phyloP scores from a whole-genome alignment of 208 protist genomes.

The Phytomonas sp. region DNA sequence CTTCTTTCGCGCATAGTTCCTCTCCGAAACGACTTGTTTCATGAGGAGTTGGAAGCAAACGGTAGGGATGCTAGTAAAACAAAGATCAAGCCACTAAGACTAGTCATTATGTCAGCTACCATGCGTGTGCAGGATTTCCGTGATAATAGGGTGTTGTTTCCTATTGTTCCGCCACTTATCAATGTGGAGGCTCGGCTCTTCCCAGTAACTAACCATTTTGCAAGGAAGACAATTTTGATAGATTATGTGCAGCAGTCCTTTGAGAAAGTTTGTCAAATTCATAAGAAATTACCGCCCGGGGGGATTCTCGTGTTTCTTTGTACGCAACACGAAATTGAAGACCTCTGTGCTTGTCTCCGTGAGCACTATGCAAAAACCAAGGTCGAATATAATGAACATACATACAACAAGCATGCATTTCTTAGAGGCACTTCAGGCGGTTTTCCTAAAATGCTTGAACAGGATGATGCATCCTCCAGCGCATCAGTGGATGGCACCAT shows the following conservation, averaged over 20 bases:
- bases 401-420: slow-evolving; percentile 56
- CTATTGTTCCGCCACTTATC: slow-evolving; percentile 88
- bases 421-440: slow-evolving; percentile 9
- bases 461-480: background rate
- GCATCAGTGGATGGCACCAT: background rate
- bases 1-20: slow-evolving; percentile 97
- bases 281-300: slow-evolving; percentile 94
- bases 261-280: slow-evolving; percentile 94
- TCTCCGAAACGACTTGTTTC: slow-evolving; percentile 85
- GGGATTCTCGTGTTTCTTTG: slow-evolving; percentile 97
- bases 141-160: slow-evolving; percentile 96
- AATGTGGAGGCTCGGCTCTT: slow-evolving; percentile 94
- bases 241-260: slow-evolving; percentile 94
- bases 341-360: slow-evolving; percentile 78
- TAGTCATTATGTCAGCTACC: slow-evolving; percentile 92
- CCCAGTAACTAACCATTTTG: slow-evolving; percentile 96
- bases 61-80: slow-evolving; percentile 38
- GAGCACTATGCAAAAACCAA: slow-evolving; percentile 69
- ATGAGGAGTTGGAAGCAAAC: slow-evolving; percentile 53
- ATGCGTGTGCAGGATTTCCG: slow-evolving; percentile 89
- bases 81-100: slow-evolving; percentile 71
- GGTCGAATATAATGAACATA: slow-evolving; percentile 82
- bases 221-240: slow-evolving; percentile 83
- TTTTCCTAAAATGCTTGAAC: background rate
- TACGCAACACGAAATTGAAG: slow-evolving; percentile 94